phyloP scores from a whole-genome alignment of 106 monocot genomes.

The Platanthera zijinensis region DNA sequence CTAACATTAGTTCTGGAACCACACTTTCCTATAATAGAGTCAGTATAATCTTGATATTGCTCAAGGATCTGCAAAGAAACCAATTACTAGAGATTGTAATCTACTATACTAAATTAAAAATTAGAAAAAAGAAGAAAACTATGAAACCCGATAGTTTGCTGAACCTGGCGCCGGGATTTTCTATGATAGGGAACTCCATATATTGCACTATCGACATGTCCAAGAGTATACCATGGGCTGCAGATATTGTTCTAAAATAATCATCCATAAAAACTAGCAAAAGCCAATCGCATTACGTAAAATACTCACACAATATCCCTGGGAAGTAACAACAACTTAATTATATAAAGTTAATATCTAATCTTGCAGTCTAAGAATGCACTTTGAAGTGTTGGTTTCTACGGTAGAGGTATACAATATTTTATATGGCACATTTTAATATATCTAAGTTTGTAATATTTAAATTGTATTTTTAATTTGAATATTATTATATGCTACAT shows the following conservation, averaged over 20 bases:
- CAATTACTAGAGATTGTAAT: conserved; percentile 5
- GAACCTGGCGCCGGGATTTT: conserved; percentile 77
- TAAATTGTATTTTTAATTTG: too few species aligned
- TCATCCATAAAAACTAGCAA: not conserved
- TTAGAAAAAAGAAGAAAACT: not conserved
- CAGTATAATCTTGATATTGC: conserved; percentile 73
- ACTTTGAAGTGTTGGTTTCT: conserved; percentile 2
- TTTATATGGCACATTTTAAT: not conserved
- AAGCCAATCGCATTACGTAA: not conserved
- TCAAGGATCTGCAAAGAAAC: conserved; percentile 57
- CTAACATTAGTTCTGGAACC: conserved; percentile 56
- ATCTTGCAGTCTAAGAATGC: not conserved
- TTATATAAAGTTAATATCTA: not conserved
- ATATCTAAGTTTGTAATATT: too few species aligned
- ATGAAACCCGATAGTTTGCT: not conserved
- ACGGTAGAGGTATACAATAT: not conserved
- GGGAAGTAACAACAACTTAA: not conserved
- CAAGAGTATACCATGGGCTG: conserved; percentile 85
- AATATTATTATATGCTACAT: too few species aligned
- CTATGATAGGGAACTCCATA: conserved; percentile 31
- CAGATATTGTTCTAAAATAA: conserved; percentile 7
- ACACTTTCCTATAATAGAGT: conserved; percentile 42
- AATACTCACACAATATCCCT: not conserved
- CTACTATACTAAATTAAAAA: not conserved
- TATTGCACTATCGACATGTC: conserved; percentile 64